Evolutionary conservation across 2,329 filamentous ascomycete species (phyloP).

Genomic region (Fusarium torulosum): DNA sequence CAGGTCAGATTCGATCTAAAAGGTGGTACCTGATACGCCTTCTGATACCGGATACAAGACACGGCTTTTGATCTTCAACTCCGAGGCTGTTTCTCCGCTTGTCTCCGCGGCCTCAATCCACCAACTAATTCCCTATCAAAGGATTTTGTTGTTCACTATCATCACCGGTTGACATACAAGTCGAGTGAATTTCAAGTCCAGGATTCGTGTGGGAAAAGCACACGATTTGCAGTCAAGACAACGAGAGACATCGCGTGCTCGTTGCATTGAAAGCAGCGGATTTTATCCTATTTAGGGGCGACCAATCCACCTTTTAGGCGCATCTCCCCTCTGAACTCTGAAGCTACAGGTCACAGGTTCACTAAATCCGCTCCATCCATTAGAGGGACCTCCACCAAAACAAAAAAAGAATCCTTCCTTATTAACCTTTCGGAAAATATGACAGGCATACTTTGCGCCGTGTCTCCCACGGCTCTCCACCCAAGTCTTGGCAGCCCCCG

Average conservation of each 20-base stretch:
- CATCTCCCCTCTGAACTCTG: too few relatives aligned
- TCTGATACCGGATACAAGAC: slow-evolving; percentile 25
- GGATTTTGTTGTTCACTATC: background rate
- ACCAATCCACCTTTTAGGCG: background rate
- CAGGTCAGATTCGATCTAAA: slow-evolving; percentile 30
- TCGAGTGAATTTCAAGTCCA: background rate
- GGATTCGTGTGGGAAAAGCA: slow-evolving; percentile 27
- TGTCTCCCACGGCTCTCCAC: slow-evolving; percentile 63
- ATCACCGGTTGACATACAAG: slow-evolving; percentile 1
- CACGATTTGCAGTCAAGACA: slow-evolving; percentile 28
- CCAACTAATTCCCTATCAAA: slow-evolving; percentile 30
- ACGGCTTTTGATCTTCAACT: slow-evolving; percentile 41
- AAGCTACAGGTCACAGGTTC: background rate
- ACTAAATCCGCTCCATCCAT: background rate
- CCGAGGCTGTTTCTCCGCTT: slow-evolving; percentile 44
- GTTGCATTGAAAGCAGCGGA: slow-evolving; percentile 6
- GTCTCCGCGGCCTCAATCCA: slow-evolving; percentile 34
- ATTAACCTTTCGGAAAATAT: slow-evolving; percentile 38
- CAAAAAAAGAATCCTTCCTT: too few relatives aligned
- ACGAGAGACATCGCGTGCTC: slow-evolving; percentile 40
- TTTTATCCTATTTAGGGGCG: too few relatives aligned
- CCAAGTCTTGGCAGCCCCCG: slow-evolving; percentile 59
- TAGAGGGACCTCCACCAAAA: slow-evolving; percentile 28
- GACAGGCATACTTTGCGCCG: slow-evolving; percentile 48
- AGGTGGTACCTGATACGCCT: slow-evolving; percentile 10